phyloP scores from a whole-genome alignment of 257 asterid species.

The Salvia rosmarinus region DNA sequence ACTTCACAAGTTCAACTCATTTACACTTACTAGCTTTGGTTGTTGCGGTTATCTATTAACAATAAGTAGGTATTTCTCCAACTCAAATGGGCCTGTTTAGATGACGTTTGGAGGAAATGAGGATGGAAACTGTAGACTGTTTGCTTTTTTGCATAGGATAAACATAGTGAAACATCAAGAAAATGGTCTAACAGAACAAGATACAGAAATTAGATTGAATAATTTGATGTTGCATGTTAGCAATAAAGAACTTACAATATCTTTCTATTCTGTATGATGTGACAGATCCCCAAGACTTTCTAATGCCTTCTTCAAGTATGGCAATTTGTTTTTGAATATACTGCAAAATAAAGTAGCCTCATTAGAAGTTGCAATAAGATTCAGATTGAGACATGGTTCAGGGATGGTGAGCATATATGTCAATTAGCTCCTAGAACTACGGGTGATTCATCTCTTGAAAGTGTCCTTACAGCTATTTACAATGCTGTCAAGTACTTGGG shows the following conservation, averaged over 20 bases:
- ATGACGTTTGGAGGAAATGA: conserved; percentile 11
- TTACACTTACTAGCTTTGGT: not conserved
- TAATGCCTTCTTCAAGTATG: conserved; percentile 78
- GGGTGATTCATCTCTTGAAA: conserved; percentile 8
- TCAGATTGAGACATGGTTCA: not conserved
- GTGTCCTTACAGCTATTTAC: not conserved
- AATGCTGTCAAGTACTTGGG: conserved; percentile 17
- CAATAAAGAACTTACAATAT: conserved; percentile 59
- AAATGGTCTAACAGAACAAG: not conserved
- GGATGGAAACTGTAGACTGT: not conserved
- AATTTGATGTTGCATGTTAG: conserved; percentile 21
- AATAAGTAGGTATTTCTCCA: conserved; percentile 6
- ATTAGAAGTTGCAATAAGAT: conserved; percentile 23
- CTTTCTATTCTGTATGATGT: conserved; percentile 42
- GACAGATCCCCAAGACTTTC: conserved; percentile 77
- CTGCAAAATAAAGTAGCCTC: conserved; percentile 51
- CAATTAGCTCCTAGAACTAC: conserved; percentile 17
- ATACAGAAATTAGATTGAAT: conserved; percentile 2
- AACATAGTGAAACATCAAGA: conserved; percentile 6
- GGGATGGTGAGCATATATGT: conserved; percentile 11
- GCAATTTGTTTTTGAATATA: conserved; percentile 79
- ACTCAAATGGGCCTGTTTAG: conserved; percentile 8
- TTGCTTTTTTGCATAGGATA: not conserved
- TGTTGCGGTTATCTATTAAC: not conserved
- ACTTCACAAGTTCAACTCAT: not conserved